These are phyloP conservation scores for Cardamine resedifolia DNA, from an alignment of 345 rosid species.

Conservation along the genomic window DNA sequence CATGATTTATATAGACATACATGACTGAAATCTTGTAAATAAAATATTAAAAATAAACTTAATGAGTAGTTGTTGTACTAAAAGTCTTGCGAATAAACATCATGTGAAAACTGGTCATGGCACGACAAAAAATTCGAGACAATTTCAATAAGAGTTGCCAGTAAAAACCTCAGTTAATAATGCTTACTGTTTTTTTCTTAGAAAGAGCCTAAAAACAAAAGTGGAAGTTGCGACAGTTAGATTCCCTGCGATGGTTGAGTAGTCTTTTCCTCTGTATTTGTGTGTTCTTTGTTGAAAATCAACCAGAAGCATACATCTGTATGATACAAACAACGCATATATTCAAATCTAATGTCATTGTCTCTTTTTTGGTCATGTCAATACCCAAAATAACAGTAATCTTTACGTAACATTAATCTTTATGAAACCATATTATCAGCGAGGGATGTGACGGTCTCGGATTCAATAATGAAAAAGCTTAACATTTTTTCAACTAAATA, in stretches of 20 bases:
- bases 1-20: background rate
- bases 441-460: background rate
- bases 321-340: conserved; percentile 4
- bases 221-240: conserved; percentile 27
- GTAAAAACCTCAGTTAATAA: background rate
- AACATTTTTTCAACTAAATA: background rate
- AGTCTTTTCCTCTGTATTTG: conserved; percentile 28
- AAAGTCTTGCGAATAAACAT: conserved; percentile 3
- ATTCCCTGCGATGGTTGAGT: conserved; percentile 29
- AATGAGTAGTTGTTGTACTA: background rate
- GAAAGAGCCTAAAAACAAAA: conserved; percentile 28
- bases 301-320: conserved; percentile 5
- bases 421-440: background rate
- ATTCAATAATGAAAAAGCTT: background rate
- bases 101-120: background rate
- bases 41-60: background rate
- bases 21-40: background rate
- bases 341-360: conserved; percentile 13
- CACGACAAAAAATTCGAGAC: background rate
- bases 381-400: background rate
- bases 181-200: background rate
- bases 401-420: background rate
- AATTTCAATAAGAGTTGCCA: background rate
- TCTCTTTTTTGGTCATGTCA: background rate
- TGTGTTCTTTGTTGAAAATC: conserved; percentile 16